Evolutionary conservation across 768 basidiomycete species (phyloP).

Genomic region (Podaxis sp.): DNA sequence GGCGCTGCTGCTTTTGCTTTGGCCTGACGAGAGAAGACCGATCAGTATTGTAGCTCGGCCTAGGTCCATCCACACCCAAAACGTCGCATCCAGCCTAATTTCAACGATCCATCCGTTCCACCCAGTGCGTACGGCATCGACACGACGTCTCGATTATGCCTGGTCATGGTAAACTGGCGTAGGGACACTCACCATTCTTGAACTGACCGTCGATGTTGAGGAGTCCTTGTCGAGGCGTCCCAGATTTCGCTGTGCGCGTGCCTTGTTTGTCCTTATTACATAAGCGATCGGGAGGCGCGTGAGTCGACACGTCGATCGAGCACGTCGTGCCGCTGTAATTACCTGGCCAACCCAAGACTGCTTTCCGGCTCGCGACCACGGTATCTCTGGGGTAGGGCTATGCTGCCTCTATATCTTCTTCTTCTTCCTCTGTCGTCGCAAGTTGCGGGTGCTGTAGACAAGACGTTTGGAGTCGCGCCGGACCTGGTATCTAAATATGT

Average conservation of each 20-base stretch:
- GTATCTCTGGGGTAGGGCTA: conserved; percentile 21
- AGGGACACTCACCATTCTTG: conserved; percentile 40
- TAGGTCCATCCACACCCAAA: conserved; percentile 33
- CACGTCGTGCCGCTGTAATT: conserved; percentile 5
- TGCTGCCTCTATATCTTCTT: conserved; percentile 54
- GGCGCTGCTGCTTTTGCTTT: conserved; percentile 72
- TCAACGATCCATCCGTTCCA: conserved; percentile 6
- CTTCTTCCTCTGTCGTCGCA: conserved; percentile 39
- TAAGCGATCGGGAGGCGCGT: conserved; percentile 25
- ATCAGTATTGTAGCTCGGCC: conserved; percentile 20
- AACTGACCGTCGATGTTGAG: conserved; percentile 42
- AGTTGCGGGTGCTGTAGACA: conserved; percentile 38
- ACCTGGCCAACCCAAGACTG: conserved; percentile 8
- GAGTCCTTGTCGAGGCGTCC: conserved; percentile 20
- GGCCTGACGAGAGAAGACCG: conserved; percentile 36
- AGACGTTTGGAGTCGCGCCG: conserved; percentile 59
- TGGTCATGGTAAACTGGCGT: conserved; percentile 11
- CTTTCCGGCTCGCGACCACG: not conserved
- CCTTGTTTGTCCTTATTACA: conserved; percentile 37
- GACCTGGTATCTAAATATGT: conserved; percentile 54
- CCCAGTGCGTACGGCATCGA: not conserved
- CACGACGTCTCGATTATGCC: conserved; percentile 8
- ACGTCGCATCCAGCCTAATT: conserved; percentile 37
- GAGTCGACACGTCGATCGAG: conserved; percentile 37
- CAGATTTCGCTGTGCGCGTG: conserved; percentile 30